Conservation (phyloP, 495 filamentous ascomycete species). For the Schizothecium vesticola region DNA sequence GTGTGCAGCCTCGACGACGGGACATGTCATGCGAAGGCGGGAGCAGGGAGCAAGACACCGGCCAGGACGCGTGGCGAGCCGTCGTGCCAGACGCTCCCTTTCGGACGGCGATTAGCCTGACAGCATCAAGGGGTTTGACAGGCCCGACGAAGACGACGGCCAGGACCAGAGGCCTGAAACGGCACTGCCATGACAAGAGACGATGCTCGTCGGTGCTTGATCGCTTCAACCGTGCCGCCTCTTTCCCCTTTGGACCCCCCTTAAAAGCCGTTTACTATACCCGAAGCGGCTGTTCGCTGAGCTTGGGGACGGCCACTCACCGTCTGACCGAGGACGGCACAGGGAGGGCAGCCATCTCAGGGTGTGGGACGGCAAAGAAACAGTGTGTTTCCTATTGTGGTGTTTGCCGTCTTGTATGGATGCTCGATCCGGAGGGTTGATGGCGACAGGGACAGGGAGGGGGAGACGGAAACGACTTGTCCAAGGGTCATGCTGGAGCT, state of each 20-base stretch:
- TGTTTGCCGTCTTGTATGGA: neutral
- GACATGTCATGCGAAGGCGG: conserved; percentile 13
- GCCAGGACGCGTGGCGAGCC: neutral
- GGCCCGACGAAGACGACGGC: neutral
- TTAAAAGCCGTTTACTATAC: conserved; percentile 26
- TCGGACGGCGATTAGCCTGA: conserved; percentile 3
- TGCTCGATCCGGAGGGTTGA: neutral
- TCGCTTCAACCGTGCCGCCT: conserved; percentile 27
- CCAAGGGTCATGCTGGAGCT: neutral
- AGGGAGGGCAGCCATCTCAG: neutral
- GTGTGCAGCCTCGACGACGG: conserved; percentile 2
- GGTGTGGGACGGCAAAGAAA: neutral
- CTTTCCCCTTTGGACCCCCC: conserved; percentile 17
- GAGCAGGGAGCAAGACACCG: conserved; percentile 3
- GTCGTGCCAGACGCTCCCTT: conserved; percentile 2
- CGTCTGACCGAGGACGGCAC: conserved; percentile 1
- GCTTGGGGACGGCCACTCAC: conserved; percentile 3
- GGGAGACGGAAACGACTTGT: neutral
- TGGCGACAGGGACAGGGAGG: neutral
- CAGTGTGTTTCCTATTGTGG: neutral
- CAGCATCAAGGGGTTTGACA: neutral
- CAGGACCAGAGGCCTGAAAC: conserved; percentile 13
- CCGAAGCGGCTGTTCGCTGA: conserved; percentile 30
- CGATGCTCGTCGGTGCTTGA: conserved; percentile 12
- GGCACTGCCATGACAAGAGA: conserved; percentile 5